Evolutionary conservation across 495 filamentous ascomycete species (phyloP).

Genomic region (Penicillium roqueforti): DNA sequence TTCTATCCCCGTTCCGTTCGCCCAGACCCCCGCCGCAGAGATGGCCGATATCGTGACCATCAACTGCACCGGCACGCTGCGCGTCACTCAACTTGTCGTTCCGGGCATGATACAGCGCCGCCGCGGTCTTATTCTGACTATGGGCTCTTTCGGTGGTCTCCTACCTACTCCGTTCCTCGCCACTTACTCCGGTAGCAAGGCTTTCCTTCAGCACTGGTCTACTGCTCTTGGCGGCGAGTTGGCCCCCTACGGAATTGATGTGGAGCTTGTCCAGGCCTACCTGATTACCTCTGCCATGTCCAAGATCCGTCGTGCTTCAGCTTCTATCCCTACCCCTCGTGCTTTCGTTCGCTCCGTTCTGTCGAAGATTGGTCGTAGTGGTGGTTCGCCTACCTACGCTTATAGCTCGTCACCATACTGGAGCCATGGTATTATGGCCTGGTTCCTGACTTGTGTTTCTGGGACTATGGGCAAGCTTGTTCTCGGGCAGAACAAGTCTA

Average conservation of each 20-base stretch:
- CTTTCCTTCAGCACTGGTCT: conserved; percentile 97
- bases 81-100: conserved; percentile 76
- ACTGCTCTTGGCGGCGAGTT: conserved; percentile 80
- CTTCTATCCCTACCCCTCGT: conserved; percentile 74
- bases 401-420: conserved; percentile 89
- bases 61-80: conserved; percentile 87
- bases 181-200: conserved; percentile 96
- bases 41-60: conserved; percentile 86
- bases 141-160: conserved; percentile 92
- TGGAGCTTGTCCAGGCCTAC: conserved; percentile 84
- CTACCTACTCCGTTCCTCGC: conserved; percentile 89
- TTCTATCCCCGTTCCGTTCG: conserved; percentile 85
- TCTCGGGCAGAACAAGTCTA: conserved; percentile 63
- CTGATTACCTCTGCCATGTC: conserved; percentile 94
- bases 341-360: conserved; percentile 76
- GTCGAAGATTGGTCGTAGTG: conserved; percentile 73
- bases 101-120: conserved; percentile 79
- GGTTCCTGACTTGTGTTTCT: conserved; percentile 66
- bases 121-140: conserved; percentile 87
- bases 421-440: conserved; percentile 87
- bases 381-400: conserved; percentile 67
- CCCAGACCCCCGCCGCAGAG: conserved; percentile 70
- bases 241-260: conserved; percentile 69
- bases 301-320: conserved; percentile 76
- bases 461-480: conserved; percentile 61